Percentiles rank a stretch among this genome's conserved stretches.
Evolutionary conservation across 176 grass and related monocot genomes (phyloP).

Genomic region (Elaeis guineensis): DNA sequence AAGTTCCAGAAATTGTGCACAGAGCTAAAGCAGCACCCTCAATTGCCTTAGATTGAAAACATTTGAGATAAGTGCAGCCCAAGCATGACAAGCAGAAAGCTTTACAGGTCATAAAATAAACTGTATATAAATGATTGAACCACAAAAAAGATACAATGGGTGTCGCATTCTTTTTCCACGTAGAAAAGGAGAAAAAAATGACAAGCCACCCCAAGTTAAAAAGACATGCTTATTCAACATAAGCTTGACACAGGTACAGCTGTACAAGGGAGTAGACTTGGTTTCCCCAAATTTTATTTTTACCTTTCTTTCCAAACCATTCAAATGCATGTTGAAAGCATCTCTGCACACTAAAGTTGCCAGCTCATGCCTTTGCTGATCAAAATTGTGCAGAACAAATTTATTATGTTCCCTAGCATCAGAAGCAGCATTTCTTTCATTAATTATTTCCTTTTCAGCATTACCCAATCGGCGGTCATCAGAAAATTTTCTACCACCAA

Average conservation of each 20-base stretch:
- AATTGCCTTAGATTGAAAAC: too few species aligned
- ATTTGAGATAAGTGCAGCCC: too few species aligned
- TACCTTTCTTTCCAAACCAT: slow-evolving; percentile 75
- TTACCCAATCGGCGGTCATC: slow-evolving; percentile 7
- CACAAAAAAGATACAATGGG: neutral
- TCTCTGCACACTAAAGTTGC: slow-evolving; percentile 26
- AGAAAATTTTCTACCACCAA: slow-evolving; percentile 31
- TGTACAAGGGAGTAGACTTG: slow-evolving; percentile 39
- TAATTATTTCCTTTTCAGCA: slow-evolving; percentile 24
- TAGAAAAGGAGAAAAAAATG: slow-evolving; percentile 13
- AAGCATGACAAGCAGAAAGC: too few species aligned
- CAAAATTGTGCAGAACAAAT: slow-evolving; percentile 31
- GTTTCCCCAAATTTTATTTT: slow-evolving; percentile 35
- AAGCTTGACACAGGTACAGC: slow-evolving; percentile 7
- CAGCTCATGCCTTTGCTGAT: slow-evolving; percentile 33
- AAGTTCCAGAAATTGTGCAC: neutral
- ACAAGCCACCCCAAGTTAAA: slow-evolving; percentile 22
- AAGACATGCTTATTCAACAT: slow-evolving; percentile 21
- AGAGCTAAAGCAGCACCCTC: too few species aligned
- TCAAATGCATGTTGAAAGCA: slow-evolving; percentile 41
- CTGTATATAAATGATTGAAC: too few species aligned
- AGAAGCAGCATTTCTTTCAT: slow-evolving; percentile 24
- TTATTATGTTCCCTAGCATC: slow-evolving; percentile 33
- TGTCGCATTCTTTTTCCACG: slow-evolving; percentile 9
- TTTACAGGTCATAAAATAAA: too few species aligned